Evolutionary conservation across 179 eudicot genomes (phyloP).

Genomic region (Monotropa hypopitys): DNA sequence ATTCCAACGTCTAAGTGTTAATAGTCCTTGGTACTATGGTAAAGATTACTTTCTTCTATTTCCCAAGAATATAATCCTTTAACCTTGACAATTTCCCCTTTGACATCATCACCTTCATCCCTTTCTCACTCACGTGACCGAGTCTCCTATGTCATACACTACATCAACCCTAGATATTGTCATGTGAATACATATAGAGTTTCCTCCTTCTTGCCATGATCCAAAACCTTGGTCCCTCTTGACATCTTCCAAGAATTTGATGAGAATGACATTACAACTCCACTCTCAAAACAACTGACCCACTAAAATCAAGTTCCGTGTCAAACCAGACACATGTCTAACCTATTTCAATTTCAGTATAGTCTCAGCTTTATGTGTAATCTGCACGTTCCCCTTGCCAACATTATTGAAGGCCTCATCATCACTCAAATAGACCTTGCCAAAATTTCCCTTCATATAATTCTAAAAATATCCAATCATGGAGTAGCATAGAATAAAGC

Average conservation of each 20-base stretch:
- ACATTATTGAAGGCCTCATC: neutral
- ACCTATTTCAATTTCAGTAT: neutral
- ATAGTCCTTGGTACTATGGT: neutral
- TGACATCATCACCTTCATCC: conserved; percentile 3
- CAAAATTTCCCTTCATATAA: neutral
- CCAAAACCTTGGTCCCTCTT: neutral
- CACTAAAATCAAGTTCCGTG: neutral
- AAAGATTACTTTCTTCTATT: neutral
- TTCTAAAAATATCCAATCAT: neutral
- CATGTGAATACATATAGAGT: neutral
- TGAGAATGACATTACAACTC: neutral
- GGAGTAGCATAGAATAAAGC: neutral
- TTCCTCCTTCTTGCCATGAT: neutral
- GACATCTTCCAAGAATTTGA: neutral
- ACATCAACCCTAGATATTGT: neutral
- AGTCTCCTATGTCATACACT: neutral
- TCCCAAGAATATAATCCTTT: neutral
- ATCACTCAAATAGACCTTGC: neutral
- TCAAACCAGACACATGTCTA: neutral
- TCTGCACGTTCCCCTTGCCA: neutral
- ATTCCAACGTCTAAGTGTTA: too few species aligned
- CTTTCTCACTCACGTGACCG: conserved; percentile 9
- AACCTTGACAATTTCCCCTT: neutral
- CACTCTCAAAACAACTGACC: neutral
- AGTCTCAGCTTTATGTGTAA: neutral